Evolutionary conservation across 805 yeast species (phyloP).

Genomic region (Myxozyma vanderwaltii): DNA sequence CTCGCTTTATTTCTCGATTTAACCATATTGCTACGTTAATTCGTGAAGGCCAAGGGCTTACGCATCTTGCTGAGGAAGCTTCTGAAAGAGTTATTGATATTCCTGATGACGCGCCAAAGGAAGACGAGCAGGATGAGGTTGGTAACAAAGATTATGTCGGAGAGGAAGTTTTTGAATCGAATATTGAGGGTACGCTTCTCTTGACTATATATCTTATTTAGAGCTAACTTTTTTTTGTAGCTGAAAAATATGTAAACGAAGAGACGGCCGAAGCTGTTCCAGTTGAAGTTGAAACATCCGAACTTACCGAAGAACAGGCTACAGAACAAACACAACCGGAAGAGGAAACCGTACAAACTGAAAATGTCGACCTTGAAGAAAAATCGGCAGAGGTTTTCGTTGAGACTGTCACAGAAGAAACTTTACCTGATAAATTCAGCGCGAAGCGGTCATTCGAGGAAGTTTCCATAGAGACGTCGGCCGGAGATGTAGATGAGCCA

Average conservation of each 20-base stretch:
- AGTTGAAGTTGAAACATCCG: neutral
- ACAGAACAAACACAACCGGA: neutral
- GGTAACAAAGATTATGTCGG: no score
- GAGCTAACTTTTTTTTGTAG: no score
- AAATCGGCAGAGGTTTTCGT: neutral
- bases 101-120: constrained; percentile 1
- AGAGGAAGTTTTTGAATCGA: no score
- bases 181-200: no score
- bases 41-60: constrained; percentile 23
- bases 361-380: neutral
- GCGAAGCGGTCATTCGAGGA: neutral
- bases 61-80: constrained; percentile 1
- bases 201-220: no score
- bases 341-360: neutral
- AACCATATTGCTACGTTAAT: constrained; percentile 28
- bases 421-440: neutral
- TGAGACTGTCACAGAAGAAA: neutral
- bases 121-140: neutral
- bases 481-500: neutral
- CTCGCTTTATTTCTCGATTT: constrained; percentile 24
- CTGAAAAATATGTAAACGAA: no score
- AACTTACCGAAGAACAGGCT: neutral
- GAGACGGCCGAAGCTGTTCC: neutral
- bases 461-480: neutral
- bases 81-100: constrained; percentile 1